Evolutionary conservation across 2,329 filamentous ascomycete species (phyloP), one percentile per base, ranked within the genome.

Genomic region (Ceratocystis ficicola): DNA sequence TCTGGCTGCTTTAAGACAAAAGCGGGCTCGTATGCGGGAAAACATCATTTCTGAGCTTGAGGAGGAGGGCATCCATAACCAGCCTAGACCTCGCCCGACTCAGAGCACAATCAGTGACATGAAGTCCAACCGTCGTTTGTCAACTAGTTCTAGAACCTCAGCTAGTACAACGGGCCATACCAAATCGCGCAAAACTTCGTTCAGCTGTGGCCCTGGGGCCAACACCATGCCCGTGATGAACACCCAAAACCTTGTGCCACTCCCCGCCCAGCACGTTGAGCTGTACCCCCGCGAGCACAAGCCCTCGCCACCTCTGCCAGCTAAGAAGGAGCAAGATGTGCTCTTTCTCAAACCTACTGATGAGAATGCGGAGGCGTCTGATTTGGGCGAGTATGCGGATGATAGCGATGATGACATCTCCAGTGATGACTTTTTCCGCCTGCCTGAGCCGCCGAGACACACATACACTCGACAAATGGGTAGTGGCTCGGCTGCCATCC

Each of bases 21-120:
- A 83, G 74, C 76, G 81, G n/a, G 78, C 81, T 2, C 75, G 75
- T n/a, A 82, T 83, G 78, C 78, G 80, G 1, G 77, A 81, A 68
- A 77, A 76, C 2, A 74, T 78, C 20, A 72, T 77, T 12, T 73
- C 76, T 25, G 77, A 80, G 67, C 74, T 76, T 15, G 77, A 78
- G 36, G 77, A 76, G 44, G 62, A 63, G 32, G 52, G 52, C 22
- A 32, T 68, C 41, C 63, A 52, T 44, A 59, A 52, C 57, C 59
- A 63, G 30, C 52, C 57, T 17, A 15, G 46, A n/a, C 36, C 66
- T 15, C 55, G 57, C 22, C 57, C 62, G 41, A 55, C 61, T 6
- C 61, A 36, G 36, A 60, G 8, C n/a, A 65, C 55, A n/a, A n/a
- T 62, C 8, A 59, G 44, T 17, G 59, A 48, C 6, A 25, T 17